phyloP scores from a whole-genome alignment of 1,284 basidiomycete species.

The Testicularia cyperi region DNA sequence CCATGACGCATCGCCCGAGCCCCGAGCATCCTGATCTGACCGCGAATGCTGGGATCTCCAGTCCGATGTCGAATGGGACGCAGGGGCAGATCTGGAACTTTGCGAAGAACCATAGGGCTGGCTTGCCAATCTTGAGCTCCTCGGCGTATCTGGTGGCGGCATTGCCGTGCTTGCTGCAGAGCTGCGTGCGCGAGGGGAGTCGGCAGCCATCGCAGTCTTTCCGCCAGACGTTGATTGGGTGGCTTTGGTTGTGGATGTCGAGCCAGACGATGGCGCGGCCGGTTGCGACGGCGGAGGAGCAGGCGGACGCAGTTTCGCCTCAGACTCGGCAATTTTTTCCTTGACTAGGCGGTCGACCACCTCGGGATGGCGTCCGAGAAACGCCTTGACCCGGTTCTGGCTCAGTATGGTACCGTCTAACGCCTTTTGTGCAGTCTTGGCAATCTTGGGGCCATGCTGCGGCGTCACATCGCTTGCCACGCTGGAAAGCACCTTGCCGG shows the following conservation, averaged over 20 bases:
- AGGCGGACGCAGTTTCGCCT: constrained; percentile 12
- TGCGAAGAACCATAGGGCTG: too few species aligned
- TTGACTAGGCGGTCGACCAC: constrained; percentile 17
- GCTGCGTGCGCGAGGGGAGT: too few species aligned
- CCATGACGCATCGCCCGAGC: too few species aligned
- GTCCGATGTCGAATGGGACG: too few species aligned
- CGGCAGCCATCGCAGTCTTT: too few species aligned
- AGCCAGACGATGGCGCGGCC: constrained; percentile 6
- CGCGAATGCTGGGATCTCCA: too few species aligned
- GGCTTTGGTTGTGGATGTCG: constrained; percentile 3
- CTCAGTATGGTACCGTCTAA: constrained; percentile 27
- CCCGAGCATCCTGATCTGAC: too few species aligned
- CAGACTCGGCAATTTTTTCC: constrained; percentile 10
- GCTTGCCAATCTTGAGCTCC: constrained; percentile 6
- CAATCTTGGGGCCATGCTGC: constrained; percentile 38
- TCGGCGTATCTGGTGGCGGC: constrained; percentile 20
- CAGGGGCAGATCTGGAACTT: too few species aligned
- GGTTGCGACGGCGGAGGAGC: neutral
- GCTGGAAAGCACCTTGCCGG: constrained; percentile 10
- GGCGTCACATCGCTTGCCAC: constrained; percentile 1
- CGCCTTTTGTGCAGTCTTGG: constrained; percentile 17
- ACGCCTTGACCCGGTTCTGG: constrained; percentile 4
- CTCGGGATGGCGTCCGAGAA: constrained; percentile 25
- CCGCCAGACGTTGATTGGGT: neutral
- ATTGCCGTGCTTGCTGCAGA: constrained; percentile 12